Evolutionary conservation across 2,329 filamentous ascomycete species (phyloP), one percentile per base, ranked within the genome.

Genomic region (Thielaviopsis punctulata): DNA sequence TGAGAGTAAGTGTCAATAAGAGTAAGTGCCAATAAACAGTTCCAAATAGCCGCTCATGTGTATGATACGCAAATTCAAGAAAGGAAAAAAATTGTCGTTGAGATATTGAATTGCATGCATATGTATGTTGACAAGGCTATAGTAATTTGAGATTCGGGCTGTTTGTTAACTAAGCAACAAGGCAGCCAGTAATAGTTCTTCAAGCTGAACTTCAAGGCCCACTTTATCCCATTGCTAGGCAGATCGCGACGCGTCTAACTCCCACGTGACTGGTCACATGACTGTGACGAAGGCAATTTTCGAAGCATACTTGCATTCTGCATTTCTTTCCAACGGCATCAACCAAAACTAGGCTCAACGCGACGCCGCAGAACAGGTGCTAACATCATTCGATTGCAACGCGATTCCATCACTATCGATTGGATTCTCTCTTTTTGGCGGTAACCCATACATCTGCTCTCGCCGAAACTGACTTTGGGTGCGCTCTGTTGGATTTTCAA

Each of bases 251-350:
- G 43, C 43, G 53, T 50, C 23, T 23, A 8, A 2, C 18, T 3
- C 33, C 8, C 41, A 55, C 46, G 53, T 55, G 53, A 44, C 22
- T 15, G 6, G 25, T 50, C 53, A 55, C 45, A 45, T 55, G 53
- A 50, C 27, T 33, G 36, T 44, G 45, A 49, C 22, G 46, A 52
- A 44, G 49, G 44, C 46, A 52, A 55, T 52, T 55, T 55, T 50
- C 30, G 30, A 52, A 41, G 44, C 46, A 25, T n/a, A n/a, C n/a
- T 41, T 48, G 43, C 30, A 46, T 54, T 44, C 44, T 50, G 33
- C 41, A 39, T 25, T 47, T 55, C 49, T 47, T 27, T 41, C 46
- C 46, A 49, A 10, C 47, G 52, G 39, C 41, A 48, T 48, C 47
- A 55, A 19, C 10, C 33, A 24, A 21, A 27, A 24, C 19, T 30